Conservation (phyloP, 176 grass and related monocot genomes). For the Paspalum notatum region DNA sequence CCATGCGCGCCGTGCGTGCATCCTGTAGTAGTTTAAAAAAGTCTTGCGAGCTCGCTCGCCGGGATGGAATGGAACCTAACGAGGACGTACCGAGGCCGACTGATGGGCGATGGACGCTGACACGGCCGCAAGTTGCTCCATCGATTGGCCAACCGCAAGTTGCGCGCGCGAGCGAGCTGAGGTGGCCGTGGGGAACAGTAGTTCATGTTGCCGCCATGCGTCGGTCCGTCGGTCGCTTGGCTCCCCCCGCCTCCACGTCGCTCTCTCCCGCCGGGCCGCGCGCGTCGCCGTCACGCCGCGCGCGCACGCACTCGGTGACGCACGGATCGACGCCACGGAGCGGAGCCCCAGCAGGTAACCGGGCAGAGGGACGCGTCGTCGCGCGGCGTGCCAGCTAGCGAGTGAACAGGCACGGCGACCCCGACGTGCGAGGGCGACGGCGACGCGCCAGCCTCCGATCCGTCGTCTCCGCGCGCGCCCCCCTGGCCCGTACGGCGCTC, state of each 20-base stretch:
- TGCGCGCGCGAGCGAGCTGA: conserved; percentile 10
- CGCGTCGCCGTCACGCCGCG: conserved; percentile 37
- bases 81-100: too few relatives aligned
- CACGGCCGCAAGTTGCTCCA: too few relatives aligned
- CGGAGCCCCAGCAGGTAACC: too few relatives aligned
- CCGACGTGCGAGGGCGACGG: conserved; percentile 17
- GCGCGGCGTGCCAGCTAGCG: conserved; percentile 14
- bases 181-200: not conserved
- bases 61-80: too few relatives aligned
- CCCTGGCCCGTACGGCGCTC: not conserved
- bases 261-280: not conserved
- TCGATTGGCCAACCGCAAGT: not conserved
- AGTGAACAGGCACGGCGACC: conserved; percentile 19
- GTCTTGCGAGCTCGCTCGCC: too few relatives aligned
- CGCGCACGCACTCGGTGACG: conserved; percentile 47
- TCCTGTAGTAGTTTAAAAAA: too few relatives aligned
- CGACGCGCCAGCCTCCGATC: conserved; percentile 24
- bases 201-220: conserved; percentile 34
- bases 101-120: too few relatives aligned
- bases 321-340: too few relatives aligned
- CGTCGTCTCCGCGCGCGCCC: not conserved
- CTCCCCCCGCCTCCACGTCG: conserved; percentile 24
- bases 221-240: conserved; percentile 64
- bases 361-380: too few relatives aligned
- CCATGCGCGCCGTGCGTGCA: too few relatives aligned